Conservation (phyloP, 1,139 yeast species). For the Candida mesenterica region DNA sequence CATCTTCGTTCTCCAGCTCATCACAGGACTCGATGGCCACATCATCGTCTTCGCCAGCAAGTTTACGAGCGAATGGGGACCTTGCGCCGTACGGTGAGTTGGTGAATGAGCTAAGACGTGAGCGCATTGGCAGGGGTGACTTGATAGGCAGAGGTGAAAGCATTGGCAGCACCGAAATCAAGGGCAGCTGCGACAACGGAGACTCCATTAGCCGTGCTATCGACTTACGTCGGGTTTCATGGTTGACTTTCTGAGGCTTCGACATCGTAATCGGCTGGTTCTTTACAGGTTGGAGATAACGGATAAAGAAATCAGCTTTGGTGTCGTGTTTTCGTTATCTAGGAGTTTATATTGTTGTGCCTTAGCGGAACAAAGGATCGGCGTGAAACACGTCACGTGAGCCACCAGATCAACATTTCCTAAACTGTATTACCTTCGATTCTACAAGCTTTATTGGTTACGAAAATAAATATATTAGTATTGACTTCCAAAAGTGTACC, state of each 20-base stretch:
- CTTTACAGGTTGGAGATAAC: neutral
- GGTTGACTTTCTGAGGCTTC: constrained; percentile 4
- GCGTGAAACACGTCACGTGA: no score
- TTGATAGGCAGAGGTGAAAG: neutral
- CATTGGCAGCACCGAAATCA: constrained; percentile 3
- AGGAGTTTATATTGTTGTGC: no score
- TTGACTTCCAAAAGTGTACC: neutral
- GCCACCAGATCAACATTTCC: no score
- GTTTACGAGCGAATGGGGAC: constrained; percentile 8
- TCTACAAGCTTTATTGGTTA: no score
- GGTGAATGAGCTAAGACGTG: constrained; percentile 8
- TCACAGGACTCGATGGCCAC: constrained; percentile 11
- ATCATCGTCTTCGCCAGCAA: constrained; percentile 6
- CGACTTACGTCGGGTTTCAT: constrained; percentile 10
- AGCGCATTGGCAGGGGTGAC: constrained; percentile 2
- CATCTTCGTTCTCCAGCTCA: constrained; percentile 7
- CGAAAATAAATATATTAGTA: neutral
- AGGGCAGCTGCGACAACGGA: constrained; percentile 12
- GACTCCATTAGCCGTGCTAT: constrained; percentile 16
- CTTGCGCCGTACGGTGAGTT: constrained; percentile 7
- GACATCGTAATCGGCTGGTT: no score
- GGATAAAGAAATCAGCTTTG: neutral
- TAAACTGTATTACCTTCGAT: no score
- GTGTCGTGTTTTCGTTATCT: no score
- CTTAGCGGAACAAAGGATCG: no score